Conservation (phyloP, 2,329 filamentous ascomycete species). For the Ilyonectria sp. region DNA sequence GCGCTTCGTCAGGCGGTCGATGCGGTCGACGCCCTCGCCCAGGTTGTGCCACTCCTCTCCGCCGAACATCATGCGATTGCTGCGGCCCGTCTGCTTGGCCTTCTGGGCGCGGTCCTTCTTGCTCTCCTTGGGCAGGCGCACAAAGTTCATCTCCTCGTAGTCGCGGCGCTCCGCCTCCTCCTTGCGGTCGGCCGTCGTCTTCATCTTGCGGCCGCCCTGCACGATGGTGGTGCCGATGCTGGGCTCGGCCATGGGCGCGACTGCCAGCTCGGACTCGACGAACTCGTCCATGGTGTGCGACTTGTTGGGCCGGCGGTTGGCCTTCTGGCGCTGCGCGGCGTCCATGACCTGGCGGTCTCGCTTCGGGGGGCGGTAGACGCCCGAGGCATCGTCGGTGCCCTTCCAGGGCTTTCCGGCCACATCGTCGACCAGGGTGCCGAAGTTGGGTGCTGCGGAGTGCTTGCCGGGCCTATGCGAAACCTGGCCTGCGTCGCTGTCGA, state of each 20-base stretch:
- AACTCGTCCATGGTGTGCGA: constrained; percentile 95
- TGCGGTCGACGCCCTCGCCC: constrained; percentile 88
- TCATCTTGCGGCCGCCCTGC: constrained; percentile 82
- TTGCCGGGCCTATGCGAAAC: constrained; percentile 45
- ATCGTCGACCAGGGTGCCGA: constrained; percentile 53
- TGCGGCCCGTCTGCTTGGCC: constrained; percentile 64
- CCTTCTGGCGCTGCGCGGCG: constrained; percentile 74
- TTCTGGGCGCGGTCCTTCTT: constrained; percentile 88
- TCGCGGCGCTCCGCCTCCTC: constrained; percentile 84
- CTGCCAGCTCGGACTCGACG: constrained; percentile 85
- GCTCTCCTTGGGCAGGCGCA: constrained; percentile 85
- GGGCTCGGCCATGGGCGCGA: constrained; percentile 85
- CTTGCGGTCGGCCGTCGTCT: constrained; percentile 82
- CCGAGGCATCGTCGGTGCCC: constrained; percentile 64
- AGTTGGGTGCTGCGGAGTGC: constrained; percentile 52
- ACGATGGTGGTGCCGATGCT: constrained; percentile 94
- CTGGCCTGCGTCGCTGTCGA: constrained; percentile 53
- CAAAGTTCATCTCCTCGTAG: constrained; percentile 95
- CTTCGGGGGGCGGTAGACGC: constrained; percentile 89
- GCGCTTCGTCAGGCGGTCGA: constrained; percentile 84
- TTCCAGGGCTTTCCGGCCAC: constrained; percentile 47
- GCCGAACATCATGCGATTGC: constrained; percentile 78
- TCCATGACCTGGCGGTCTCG: constrained; percentile 92
- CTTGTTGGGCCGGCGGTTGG: constrained; percentile 75
- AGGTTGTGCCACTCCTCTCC: constrained; percentile 95